A percentile compares a stretch with the other conserved stretches of the same genome.
Conservation (phyloP, 2,329 filamentous ascomycete species). For the Immersiporthe knoxdaviesiana region DNA sequence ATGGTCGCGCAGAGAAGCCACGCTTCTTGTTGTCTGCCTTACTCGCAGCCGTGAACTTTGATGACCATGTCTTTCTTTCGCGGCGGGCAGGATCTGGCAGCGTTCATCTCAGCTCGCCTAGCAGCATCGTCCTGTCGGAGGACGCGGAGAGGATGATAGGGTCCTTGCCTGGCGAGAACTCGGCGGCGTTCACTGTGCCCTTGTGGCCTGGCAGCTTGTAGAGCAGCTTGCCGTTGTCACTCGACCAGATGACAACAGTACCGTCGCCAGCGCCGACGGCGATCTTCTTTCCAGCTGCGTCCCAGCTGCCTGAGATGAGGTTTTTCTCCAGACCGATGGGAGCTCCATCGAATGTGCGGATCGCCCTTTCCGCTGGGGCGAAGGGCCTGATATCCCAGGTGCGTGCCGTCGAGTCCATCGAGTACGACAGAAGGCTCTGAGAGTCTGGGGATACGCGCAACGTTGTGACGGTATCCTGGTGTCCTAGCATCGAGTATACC, state of each 20-base stretch:
- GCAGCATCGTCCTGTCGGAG: constrained; percentile 82
- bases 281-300: constrained; percentile 81
- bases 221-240: constrained; percentile 81
- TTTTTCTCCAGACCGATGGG: constrained; percentile 89
- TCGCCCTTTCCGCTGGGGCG: constrained; percentile 81
- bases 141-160: constrained; percentile 87
- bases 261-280: constrained; percentile 89
- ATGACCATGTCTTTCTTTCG: too few relatives aligned
- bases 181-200: constrained; percentile 91
- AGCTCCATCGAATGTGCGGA: constrained; percentile 92
- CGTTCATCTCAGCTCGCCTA: constrained; percentile 78
- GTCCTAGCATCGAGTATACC: constrained; percentile 84
- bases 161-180: constrained; percentile 83
- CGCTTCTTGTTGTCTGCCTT: background rate
- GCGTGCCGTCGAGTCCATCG: constrained; percentile 89
- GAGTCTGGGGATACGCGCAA: constrained; percentile 91
- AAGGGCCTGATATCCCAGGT: constrained; percentile 98
- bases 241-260: constrained; percentile 90
- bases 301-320: constrained; percentile 87
- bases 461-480: constrained; percentile 90
- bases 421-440: constrained; percentile 86
- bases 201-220: constrained; percentile 97
- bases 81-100: background rate
- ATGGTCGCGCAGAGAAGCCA: background rate
- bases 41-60: background rate